Base-by-base conservation (phyloP, 2,329 filamentous ascomycete species). In the Fusarium floridanum region DNA sequence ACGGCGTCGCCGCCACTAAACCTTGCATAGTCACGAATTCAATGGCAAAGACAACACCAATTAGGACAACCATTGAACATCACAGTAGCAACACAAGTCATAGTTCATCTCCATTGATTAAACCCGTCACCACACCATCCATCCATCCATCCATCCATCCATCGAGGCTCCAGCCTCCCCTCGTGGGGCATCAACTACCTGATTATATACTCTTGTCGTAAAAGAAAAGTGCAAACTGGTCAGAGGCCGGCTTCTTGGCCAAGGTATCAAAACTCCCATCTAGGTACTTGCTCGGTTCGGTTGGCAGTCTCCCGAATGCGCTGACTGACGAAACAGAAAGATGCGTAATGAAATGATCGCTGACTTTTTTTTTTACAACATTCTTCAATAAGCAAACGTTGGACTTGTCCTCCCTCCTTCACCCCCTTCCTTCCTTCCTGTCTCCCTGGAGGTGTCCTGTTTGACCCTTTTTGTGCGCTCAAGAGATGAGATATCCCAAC, bases 141-240 rank as follows among this genome's bases (percentile, higher is more conserved):
- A 68, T 37, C 39, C 61, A 57, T 59, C 55, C 50, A 68, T 37
- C 39, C 61, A 57, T 59, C 59, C 50, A 68, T 53, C 48, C 48
- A 53, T 12, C 48, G 48, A 53, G 48, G 48, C 48, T 20, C 50
- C 63, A 43, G 37, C 64, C 75, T 65, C 59, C 45, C 72, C 64
- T 64, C 67, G 37, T 27, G 48, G 66, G 73, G 59, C 41, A 66
- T 62, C 48, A 53, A 59, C 60, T 74, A 53, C 34, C 60, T 74
- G 65, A 76, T 74, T 78, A 79, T 79, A 65, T 79, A 76, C 67
- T 70, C 36, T 34, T 34, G 66, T 77, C 72, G 61, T 78, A 67
- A 79, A 73, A 69, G 67, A 73, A 79, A 73, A 68, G 67, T 74
- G 68, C 72, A 74, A 71, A 73, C 60, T 77, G 70, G 66, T 66